Evolutionary conservation across 2,329 filamentous ascomycete genomes (phyloP).

Genomic region (Golovinomyces cichoracearum): DNA sequence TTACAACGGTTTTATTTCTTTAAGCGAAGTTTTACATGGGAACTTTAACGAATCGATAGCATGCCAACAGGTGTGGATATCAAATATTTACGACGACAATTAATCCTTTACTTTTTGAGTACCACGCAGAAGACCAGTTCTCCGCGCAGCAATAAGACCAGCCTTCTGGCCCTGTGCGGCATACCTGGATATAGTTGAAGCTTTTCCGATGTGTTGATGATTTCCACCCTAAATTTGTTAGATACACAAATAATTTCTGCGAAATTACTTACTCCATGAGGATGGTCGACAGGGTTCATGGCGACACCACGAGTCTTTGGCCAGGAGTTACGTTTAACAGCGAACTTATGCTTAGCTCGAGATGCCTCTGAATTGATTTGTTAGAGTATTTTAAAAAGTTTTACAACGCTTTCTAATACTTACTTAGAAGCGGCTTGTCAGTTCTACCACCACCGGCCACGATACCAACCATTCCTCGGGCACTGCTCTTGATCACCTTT

Average conservation of each 20-base stretch:
- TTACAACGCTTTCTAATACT: conserved; percentile 14
- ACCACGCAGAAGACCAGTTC: conserved; percentile 99
- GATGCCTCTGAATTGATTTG: conserved; percentile 53
- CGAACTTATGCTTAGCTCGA: conserved; percentile 99
- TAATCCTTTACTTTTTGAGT: conserved; percentile 99
- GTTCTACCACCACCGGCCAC: conserved; percentile 98
- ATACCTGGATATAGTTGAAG: conserved; percentile 96
- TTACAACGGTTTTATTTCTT: no score
- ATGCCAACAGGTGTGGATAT: no score
- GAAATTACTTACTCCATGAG: conserved; percentile 40
- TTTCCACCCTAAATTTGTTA: conserved; percentile 47
- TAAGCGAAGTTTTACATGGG: no score
- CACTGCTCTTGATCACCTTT: conserved; percentile 83
- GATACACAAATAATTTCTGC: conserved; percentile 8
- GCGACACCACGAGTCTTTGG: conserved; percentile 99
- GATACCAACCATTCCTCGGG: conserved; percentile 97
- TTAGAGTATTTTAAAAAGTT: not conserved
- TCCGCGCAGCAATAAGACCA: conserved; percentile 97
- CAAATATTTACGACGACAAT: no score
- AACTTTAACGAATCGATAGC: no score
- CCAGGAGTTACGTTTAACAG: conserved; percentile 99
- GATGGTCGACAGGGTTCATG: conserved; percentile 99
- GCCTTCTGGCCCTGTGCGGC: conserved; percentile 98
- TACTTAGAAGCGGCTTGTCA: conserved; percentile 96
- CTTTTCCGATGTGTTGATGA: conserved; percentile 93